These are phyloP conservation scores for Phytopythium mirpurense DNA, from an alignment of 352 stramenopile genomes.

Conservation along the genomic window DNA sequence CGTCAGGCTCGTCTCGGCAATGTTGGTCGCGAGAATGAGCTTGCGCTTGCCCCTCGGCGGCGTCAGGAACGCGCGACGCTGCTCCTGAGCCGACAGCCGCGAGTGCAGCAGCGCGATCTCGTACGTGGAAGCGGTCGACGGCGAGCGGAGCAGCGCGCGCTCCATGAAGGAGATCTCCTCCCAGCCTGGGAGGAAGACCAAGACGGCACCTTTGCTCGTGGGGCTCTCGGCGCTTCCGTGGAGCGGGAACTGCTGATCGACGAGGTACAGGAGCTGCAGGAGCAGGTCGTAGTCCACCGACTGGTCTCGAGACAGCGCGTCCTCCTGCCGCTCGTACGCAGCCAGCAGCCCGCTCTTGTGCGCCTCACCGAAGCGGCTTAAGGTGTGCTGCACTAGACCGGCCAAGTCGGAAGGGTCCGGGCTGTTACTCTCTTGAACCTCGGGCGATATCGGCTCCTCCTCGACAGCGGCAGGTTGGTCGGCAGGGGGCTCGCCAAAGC, in stretches of 20 bases:
- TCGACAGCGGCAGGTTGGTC: background rate
- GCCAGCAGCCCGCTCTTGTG: slow-evolving; percentile 37
- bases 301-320: slow-evolving; percentile 55
- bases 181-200: slow-evolving; percentile 82
- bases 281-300: slow-evolving; percentile 69
- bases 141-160: slow-evolving; percentile 46
- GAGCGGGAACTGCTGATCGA: slow-evolving; percentile 55
- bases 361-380: slow-evolving; percentile 23
- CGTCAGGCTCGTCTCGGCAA: slow-evolving; percentile 95
- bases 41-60: slow-evolving; percentile 61
- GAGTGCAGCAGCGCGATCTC: slow-evolving; percentile 75
- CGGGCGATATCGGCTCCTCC: background rate
- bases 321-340: slow-evolving; percentile 56
- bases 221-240: slow-evolving; percentile 17
- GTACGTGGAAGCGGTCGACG: slow-evolving; percentile 42
- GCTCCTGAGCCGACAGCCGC: slow-evolving; percentile 60
- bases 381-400: slow-evolving; percentile 27
- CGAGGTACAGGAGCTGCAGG: slow-evolving; percentile 51
- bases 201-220: slow-evolving; percentile 51
- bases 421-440: background rate
- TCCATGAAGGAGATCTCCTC: slow-evolving; percentile 83
- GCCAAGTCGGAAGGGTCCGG: slow-evolving; percentile 22
- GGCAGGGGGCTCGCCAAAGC: slow-evolving; percentile 46
- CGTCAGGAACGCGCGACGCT: slow-evolving; percentile 62
- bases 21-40: slow-evolving; percentile 92